These are phyloP conservation scores for Chalaropsis ovoidea DNA, from an alignment of 2,329 filamentous ascomycete species.

Conservation along the genomic window DNA sequence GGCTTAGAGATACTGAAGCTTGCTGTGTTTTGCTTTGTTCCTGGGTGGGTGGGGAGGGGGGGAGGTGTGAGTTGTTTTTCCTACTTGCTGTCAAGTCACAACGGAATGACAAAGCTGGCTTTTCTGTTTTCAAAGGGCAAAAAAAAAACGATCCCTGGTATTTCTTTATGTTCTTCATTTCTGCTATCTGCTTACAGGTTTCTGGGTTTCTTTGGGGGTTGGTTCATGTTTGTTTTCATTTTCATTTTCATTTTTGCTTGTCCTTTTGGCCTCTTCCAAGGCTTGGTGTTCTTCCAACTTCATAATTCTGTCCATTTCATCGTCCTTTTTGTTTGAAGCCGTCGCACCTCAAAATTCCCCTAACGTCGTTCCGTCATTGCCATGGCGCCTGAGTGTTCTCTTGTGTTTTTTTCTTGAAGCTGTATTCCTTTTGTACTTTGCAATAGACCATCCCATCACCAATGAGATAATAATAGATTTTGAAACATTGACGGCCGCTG, in stretches of 20 bases:
- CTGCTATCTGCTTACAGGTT: slow-evolving; percentile 4
- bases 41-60: neutral
- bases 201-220: neutral
- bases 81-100: slow-evolving; percentile 10
- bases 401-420: slow-evolving; percentile 11
- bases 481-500: slow-evolving; percentile 11
- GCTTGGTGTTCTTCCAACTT: slow-evolving; percentile 1
- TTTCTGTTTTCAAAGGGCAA: slow-evolving; percentile 1
- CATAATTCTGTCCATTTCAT: slow-evolving; percentile 12
- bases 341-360: neutral
- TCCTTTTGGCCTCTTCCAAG: slow-evolving; percentile 1
- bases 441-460: neutral
- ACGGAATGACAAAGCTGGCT: slow-evolving; percentile 8
- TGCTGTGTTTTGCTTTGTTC: neutral
- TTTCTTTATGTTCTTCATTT: slow-evolving; percentile 11
- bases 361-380: neutral
- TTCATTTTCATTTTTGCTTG: neutral
- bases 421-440: neutral
- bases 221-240: neutral
- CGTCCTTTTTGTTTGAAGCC: slow-evolving; percentile 19
- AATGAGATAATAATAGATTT: slow-evolving; percentile 8
- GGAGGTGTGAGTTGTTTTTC: slow-evolving; percentile 9
- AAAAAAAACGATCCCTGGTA: neutral
- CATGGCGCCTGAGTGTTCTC: neutral
- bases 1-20: slow-evolving; percentile 17